Evolutionary conservation across 768 basidiomycete genomes (phyloP).

Genomic region (Dacryopinax primogenitus): DNA sequence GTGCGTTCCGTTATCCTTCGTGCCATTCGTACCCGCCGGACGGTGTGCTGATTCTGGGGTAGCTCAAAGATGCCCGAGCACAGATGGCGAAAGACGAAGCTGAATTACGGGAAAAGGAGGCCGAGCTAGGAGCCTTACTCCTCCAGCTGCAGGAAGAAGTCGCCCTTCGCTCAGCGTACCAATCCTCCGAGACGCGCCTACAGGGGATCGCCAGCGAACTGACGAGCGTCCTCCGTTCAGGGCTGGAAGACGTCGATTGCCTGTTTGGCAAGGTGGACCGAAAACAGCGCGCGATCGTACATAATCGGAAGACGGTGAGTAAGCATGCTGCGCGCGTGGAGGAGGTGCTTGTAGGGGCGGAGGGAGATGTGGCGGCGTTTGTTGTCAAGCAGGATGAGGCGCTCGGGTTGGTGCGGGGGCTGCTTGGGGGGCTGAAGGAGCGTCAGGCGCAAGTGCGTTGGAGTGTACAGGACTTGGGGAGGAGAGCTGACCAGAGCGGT

Average conservation of each 20-base stretch:
- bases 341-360: conserved; percentile 40
- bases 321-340: conserved; percentile 49
- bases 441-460: conserved; percentile 28
- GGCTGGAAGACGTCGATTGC: conserved; percentile 52
- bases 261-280: conserved; percentile 80
- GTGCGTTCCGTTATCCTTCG: background rate
- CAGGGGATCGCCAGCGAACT: conserved; percentile 61
- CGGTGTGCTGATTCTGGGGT: background rate
- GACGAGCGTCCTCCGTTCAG: conserved; percentile 52
- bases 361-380: conserved; percentile 49
- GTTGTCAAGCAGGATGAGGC: conserved; percentile 43
- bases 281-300: conserved; percentile 46
- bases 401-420: conserved; percentile 39
- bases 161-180: conserved; percentile 62
- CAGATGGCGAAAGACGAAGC: conserved; percentile 41
- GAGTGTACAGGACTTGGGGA: background rate
- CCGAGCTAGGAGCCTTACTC: conserved; percentile 46
- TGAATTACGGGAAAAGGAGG: conserved; percentile 41
- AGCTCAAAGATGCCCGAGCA: conserved; percentile 51
- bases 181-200: conserved; percentile 55
- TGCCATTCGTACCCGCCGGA: too few relatives aligned
- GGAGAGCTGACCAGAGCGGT: background rate
- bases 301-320: conserved; percentile 54
- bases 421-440: conserved; percentile 41
- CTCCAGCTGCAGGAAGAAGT: conserved; percentile 64